phyloP scores from a whole-genome alignment of 2,329 filamentous ascomycete genomes.

The Aureobasidium sp. region DNA sequence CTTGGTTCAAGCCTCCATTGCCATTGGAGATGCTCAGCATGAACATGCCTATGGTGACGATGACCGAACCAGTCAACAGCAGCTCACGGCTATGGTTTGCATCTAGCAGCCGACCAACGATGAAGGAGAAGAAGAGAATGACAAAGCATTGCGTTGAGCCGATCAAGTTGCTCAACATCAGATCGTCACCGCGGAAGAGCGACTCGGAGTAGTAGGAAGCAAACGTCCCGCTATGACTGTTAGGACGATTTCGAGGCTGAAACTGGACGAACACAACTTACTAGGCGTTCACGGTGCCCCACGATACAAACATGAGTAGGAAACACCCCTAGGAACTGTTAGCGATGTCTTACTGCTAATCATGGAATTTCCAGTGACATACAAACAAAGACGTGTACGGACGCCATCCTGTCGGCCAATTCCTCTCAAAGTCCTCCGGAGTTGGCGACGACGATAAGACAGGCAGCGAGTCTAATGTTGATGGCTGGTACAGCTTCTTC shows the following conservation, averaged over 20 bases:
- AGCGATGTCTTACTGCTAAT: background rate
- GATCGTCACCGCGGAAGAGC: slow-evolving; percentile 33
- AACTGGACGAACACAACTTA: background rate
- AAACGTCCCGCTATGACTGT: slow-evolving; percentile 33
- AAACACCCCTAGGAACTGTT: slow-evolving; percentile 34
- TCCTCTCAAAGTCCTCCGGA: slow-evolving; percentile 23
- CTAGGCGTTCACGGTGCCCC: slow-evolving; percentile 43
- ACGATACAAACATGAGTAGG: slow-evolving; percentile 44
- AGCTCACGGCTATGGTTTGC: slow-evolving; percentile 36
- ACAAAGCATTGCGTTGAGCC: slow-evolving; percentile 41
- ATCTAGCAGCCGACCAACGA: slow-evolving; percentile 42
- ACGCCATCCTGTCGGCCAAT: slow-evolving; percentile 39
- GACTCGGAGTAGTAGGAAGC: slow-evolving; percentile 41
- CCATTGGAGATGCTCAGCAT: slow-evolving; percentile 36
- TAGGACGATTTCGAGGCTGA: background rate
- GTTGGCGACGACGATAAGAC: background rate
- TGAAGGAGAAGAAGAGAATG: slow-evolving; percentile 37
- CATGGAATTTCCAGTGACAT: background rate
- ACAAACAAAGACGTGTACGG: slow-evolving; percentile 35
- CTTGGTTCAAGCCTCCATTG: slow-evolving; percentile 27
- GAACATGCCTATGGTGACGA: slow-evolving; percentile 39
- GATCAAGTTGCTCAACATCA: slow-evolving; percentile 39
- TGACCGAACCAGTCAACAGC: slow-evolving; percentile 33
- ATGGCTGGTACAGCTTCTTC: background rate
- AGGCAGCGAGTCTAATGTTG: background rate